Evolutionary conservation across 2,329 filamentous ascomycete genomes (phyloP).

Genomic region (Aschersonia sp.): DNA sequence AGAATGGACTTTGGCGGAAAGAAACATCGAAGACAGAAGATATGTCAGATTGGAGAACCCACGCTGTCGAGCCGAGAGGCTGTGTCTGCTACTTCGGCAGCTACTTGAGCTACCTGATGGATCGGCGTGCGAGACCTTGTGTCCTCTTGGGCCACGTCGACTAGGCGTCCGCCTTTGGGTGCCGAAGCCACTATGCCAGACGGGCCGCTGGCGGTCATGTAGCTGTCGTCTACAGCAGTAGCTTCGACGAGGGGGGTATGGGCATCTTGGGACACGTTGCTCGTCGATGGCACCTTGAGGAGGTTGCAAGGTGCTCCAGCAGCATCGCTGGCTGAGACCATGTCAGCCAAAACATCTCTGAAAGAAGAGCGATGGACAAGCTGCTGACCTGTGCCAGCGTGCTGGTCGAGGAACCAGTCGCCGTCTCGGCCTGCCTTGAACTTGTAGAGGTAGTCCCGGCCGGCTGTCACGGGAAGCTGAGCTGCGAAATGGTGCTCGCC

Average conservation of each 20-base stretch:
- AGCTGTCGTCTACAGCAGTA: conserved; percentile 2
- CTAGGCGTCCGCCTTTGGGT: conserved; percentile 11
- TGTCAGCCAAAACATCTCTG: background rate
- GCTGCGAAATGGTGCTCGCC: conserved; percentile 45
- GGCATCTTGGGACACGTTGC: background rate
- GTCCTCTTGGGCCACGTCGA: conserved; percentile 1
- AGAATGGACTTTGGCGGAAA: conserved; percentile 1
- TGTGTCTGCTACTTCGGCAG: conserved; percentile 28
- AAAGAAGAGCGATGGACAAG: background rate
- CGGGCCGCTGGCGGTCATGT: background rate
- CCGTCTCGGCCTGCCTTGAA: conserved; percentile 52
- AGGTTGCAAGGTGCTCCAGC: conserved; percentile 6
- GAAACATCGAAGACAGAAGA: background rate
- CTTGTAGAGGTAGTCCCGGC: conserved; percentile 58
- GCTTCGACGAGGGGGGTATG: conserved; percentile 4
- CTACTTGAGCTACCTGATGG: conserved; percentile 24
- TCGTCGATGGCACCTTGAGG: conserved; percentile 8
- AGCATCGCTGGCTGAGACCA: conserved; percentile 3
- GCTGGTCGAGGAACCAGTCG: conserved; percentile 57
- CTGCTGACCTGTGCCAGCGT: conserved; percentile 37
- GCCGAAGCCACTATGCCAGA: background rate
- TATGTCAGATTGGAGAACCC: conserved; percentile 1
- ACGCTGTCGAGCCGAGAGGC: conserved; percentile 22
- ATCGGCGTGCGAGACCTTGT: conserved; percentile 22
- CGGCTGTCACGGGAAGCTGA: conserved; percentile 36